A percentile compares a stretch with the other conserved stretches of the same genome.
Evolutionary conservation across 805 yeast species (phyloP).

Genomic region (Cyberlindnera subsufficiens): DNA sequence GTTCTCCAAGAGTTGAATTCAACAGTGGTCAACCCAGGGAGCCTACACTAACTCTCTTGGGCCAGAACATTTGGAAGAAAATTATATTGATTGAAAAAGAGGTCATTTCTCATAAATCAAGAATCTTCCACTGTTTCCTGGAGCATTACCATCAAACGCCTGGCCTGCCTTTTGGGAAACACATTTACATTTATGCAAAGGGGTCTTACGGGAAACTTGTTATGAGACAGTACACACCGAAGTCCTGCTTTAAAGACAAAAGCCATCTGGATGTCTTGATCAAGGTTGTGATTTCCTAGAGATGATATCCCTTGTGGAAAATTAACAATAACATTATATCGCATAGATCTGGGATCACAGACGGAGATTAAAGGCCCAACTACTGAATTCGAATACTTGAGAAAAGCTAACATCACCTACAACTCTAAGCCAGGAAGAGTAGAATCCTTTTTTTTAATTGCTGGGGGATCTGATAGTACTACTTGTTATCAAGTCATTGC

Average conservation of each 20-base stretch:
- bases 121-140: constrained; percentile 25
- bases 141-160: constrained; percentile 26
- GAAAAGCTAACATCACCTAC: constrained; percentile 43
- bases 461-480: constrained; percentile 84
- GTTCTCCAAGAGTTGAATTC: background rate
- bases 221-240: constrained; percentile 31
- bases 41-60: constrained; percentile 16
- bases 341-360: constrained; percentile 38
- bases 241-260: constrained; percentile 21
- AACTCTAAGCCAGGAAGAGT: constrained; percentile 30
- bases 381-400: constrained; percentile 53
- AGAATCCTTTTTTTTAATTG: constrained; percentile 43
- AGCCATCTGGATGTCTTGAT: constrained; percentile 26
- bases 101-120: constrained; percentile 24
- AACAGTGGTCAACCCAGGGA: background rate
- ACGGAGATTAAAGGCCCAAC: constrained; percentile 76
- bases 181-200: constrained; percentile 24
- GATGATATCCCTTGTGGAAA: constrained; percentile 27
- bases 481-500: constrained; percentile 78
- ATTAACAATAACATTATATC: constrained; percentile 26
- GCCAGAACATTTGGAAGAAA: constrained; percentile 27
- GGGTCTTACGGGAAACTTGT: constrained; percentile 21
- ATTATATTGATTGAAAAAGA: constrained; percentile 17
- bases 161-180: constrained; percentile 29
- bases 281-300: constrained; percentile 28